Evolutionary conservation across 2,329 filamentous ascomycete genomes (phyloP), one percentile per base, ranked within the genome.

Genomic region (Fusarium miscanthi): DNA sequence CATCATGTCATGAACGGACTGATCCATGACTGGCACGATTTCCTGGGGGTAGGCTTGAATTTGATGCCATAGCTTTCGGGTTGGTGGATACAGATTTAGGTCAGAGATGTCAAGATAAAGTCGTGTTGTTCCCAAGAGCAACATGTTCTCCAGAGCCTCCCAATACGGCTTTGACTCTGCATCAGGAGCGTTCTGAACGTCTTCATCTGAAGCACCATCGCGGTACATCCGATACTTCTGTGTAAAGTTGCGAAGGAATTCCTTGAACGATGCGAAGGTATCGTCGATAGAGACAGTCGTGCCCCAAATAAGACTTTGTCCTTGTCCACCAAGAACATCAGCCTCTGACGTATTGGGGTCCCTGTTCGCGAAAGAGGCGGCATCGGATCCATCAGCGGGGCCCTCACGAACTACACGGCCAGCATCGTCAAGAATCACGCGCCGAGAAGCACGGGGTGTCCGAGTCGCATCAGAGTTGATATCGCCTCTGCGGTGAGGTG

Each of bases 1-100:
- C 92, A 98, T 97, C 59, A 94, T 87, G 82, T 99, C 95, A 79
- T 97, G 97, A 56, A 98, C 90, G 10, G 91, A 91, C 81, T 97
- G 94, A 87, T 99, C 97, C 92, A 99, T 97, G 51, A 98, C 87
- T 6, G 95, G 95, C 48, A 99, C 93, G 59, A 99, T 95, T 87
- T 99, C 96, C 78, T 96, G 94, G 0, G 96, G 96, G 79, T 98
- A 99, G 19, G 93, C 92, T 80, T 97, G 94, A 64, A 97, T 86
- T 82, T 99, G 97, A 80, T 98, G 93, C 93, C 94, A 98, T 62
- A 99, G 86, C 84, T 98, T 98, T 76, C 92, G 87, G 1, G 96
- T 98, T 2, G 94, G 91, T 6, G 97, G 96, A 80, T 98, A 99
- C 17, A 95, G 88, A 80, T 97, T 97, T 66, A 99, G 86, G 76